These are phyloP conservation scores for Vitis amurensis DNA, from an alignment of 164 flowering plant species.

Conservation along the genomic window DNA sequence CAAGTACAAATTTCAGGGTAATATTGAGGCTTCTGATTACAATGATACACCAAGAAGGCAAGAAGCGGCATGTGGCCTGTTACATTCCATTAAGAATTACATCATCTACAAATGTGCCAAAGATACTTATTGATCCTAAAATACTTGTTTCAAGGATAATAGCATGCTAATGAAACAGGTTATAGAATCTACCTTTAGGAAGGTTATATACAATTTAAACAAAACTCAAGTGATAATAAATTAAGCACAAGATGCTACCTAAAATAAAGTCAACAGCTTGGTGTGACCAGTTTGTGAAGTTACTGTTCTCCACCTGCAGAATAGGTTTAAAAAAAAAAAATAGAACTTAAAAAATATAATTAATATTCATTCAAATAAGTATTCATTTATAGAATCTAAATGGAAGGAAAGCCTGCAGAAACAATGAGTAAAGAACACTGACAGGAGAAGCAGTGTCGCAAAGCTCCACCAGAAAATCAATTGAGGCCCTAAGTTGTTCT, in stretches of 20 bases:
- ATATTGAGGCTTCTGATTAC: not conserved
- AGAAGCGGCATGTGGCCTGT: not conserved
- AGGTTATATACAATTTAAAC: not conserved
- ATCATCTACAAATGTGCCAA: not conserved
- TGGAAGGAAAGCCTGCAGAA: not conserved
- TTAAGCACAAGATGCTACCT: slow-evolving; percentile 38
- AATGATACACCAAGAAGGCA: not conserved
- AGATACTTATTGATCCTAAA: not conserved
- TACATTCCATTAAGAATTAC: no score
- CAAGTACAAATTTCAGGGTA: not conserved
- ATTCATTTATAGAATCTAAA: not conserved
- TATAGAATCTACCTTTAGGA: not conserved
- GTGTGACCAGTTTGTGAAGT: slow-evolving; percentile 69
- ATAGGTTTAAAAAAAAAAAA: not conserved
- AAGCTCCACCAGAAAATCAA: slow-evolving; percentile 84
- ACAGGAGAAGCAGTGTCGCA: slow-evolving; percentile 52
- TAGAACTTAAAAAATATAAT: not conserved
- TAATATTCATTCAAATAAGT: not conserved
- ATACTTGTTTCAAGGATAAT: not conserved
- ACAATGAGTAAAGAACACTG: slow-evolving; percentile 6
- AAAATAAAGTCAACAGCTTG: slow-evolving; percentile 89
- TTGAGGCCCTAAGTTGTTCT: slow-evolving; percentile 69
- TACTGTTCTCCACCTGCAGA: slow-evolving; percentile 48
- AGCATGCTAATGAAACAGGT: not conserved
- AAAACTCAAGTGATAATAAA: not conserved